Evolutionary conservation across 805 yeast species (phyloP).

Genomic region (Grigorovia transvaalensis): DNA sequence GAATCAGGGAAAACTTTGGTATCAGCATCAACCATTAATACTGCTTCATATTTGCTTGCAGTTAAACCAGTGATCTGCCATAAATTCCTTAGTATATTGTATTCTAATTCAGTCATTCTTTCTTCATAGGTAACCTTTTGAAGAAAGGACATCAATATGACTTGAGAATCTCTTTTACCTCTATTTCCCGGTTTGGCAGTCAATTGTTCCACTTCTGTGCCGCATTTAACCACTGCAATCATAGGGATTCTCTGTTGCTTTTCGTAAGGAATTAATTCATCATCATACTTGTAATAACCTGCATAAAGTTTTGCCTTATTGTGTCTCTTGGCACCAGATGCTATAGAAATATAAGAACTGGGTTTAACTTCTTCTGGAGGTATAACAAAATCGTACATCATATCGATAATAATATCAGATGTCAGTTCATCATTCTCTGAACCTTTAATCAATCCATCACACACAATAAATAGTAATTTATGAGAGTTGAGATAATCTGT

Average conservation of each 20-base stretch:
- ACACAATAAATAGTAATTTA: conserved; percentile 70
- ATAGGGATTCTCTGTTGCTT: conserved; percentile 83
- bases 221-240: conserved; percentile 72
- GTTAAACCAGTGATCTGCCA: conserved; percentile 80
- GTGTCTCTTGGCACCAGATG: conserved; percentile 88
- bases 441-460: conserved; percentile 94
- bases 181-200: conserved; percentile 81
- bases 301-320: conserved; percentile 96
- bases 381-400: conserved; percentile 73
- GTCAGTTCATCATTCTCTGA: conserved; percentile 82
- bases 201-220: conserved; percentile 68
- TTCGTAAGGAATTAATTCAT: conserved; percentile 60
- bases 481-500: conserved; percentile 95
- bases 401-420: conserved; percentile 76
- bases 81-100: conserved; percentile 59
- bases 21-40: conserved; percentile 92
- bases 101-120: conserved; percentile 87
- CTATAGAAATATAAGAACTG: conserved; percentile 88
- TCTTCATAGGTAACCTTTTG: conserved; percentile 85
- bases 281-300: conserved; percentile 84
- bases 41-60: conserved; percentile 71
- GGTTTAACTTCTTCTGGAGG: conserved; percentile 71
- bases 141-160: conserved; percentile 79
- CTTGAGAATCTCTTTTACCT: conserved; percentile 93
- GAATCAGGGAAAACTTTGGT: conserved; percentile 82